Conservation (phyloP, 805 yeast species). For the Hanseniaspora mollemarum region DNA sequence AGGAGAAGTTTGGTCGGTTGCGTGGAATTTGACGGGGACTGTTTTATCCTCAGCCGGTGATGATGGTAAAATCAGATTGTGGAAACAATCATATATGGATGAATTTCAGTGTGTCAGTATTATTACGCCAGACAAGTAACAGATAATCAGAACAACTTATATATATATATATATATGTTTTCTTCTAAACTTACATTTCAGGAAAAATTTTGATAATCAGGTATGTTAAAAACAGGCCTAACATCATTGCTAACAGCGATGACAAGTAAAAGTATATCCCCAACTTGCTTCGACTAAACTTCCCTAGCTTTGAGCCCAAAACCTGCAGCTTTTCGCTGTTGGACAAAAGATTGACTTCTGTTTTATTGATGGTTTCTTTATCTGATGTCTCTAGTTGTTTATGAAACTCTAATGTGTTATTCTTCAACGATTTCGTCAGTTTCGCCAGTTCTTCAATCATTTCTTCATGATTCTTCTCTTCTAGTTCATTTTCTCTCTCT, state of each 20-base stretch:
- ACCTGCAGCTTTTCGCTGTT: constrained; percentile 15
- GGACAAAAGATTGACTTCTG: constrained; percentile 33
- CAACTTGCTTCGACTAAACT: constrained; percentile 27
- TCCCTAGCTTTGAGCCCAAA: constrained; percentile 26
- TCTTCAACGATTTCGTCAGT: constrained; percentile 30
- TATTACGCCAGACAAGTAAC: constrained; percentile 44
- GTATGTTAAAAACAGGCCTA: constrained; percentile 29
- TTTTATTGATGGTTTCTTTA: constrained; percentile 32
- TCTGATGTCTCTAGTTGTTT: constrained; percentile 32
- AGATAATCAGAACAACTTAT: background rate
- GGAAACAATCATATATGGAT: constrained; percentile 79
- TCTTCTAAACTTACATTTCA: constrained; percentile 25
- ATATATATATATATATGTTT: background rate
- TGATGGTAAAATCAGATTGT: constrained; percentile 80
- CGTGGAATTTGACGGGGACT: constrained; percentile 92
- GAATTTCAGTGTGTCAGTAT: constrained; percentile 89
- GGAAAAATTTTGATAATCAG: constrained; percentile 33
- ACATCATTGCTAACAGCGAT: constrained; percentile 23
- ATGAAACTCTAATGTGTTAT: constrained; percentile 34
- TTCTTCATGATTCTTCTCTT: constrained; percentile 26
- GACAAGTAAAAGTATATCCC: constrained; percentile 27
- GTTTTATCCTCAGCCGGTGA: constrained; percentile 88
- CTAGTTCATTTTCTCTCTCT: constrained; percentile 10
- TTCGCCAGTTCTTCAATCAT: constrained; percentile 32
- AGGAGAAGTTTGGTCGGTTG: constrained; percentile 90